Base-by-base conservation (phyloP, 2,329 filamentous ascomycete genomes). In the Hypoxylon sp. region DNA sequence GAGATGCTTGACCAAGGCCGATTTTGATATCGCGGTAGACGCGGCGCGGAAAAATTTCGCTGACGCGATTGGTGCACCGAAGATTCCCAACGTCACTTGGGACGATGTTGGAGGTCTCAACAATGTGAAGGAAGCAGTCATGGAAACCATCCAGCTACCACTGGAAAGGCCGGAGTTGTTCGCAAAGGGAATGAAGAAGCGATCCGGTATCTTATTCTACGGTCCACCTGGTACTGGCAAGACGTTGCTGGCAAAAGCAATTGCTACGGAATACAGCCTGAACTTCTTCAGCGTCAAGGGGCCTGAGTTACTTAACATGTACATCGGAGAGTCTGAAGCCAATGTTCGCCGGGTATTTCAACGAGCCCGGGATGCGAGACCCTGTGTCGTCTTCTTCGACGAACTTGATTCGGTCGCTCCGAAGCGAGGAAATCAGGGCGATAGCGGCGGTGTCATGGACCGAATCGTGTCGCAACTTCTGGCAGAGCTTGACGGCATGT, bases 391-490 rank as follows among this genome's bases (percentile, higher is more conserved):
- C 55, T 97, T 97, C 84, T 97, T 97, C 75, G 94, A 97, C 76
- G 94, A 97, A 79, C 79, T 97, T 73, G 94, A 97, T 79, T 96
- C 93, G 0, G 95, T 98, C 1, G 95, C 96, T 3, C 96, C 96
- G 0, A 98, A 98, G 83, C 88, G 96, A 80, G 96, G 96, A 39
- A 98, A 98, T 76, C 95, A 98, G 80, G 96, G 96, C 53, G 96
- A 98, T 76, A 97, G 93, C 70, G 95, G 96, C 63, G 96, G 96
- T 77, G 96, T 98, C 62, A 98, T 98, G 95, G 96, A 98, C 79
- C 90, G 96, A 61, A 98, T 98, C 72, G 95, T 99, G 56, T 96
- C 92, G 66, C 96, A 98, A 82, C 84, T 99, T 48, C 87, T 99
- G 10, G 96, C 96, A 0, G 96, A 99, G 81, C 85, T 99, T 21